These are phyloP conservation scores for Furcasterigmium sp. DNA, from an alignment of 2,329 filamentous ascomycete genomes.

Conservation along the genomic window DNA sequence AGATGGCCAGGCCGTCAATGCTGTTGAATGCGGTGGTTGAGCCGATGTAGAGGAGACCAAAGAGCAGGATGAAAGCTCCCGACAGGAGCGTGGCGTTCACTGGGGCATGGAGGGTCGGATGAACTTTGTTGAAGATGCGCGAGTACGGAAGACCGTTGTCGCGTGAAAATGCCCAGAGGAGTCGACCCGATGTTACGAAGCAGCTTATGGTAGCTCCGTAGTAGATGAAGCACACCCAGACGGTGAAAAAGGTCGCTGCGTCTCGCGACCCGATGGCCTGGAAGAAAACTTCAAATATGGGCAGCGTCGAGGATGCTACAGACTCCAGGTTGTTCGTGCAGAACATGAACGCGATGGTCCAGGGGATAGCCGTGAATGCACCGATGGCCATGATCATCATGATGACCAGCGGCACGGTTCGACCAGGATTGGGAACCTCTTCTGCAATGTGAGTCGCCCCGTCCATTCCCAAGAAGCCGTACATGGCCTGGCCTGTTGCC, in stretches of 20 bases:
- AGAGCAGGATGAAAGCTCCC: not conserved
- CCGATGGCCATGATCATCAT: constrained; percentile 24
- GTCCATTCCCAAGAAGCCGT: too few species aligned
- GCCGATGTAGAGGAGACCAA: constrained; percentile 5
- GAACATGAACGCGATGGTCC: constrained; percentile 22
- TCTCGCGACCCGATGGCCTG: constrained; percentile 3
- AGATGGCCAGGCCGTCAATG: not conserved
- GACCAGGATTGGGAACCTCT: constrained; percentile 23
- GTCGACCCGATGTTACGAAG: not conserved
- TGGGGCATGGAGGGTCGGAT: constrained; percentile 1
- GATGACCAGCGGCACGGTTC: constrained; percentile 24
- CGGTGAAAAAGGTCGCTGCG: too few species aligned
- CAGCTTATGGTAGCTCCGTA: constrained; percentile 1
- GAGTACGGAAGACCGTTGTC: constrained; percentile 4
- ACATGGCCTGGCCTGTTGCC: too few species aligned
- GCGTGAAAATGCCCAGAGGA: constrained; percentile 8
- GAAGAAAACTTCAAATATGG: constrained; percentile 7
- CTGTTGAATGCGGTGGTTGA: constrained; percentile 9
- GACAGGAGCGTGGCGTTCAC: constrained; percentile 6
- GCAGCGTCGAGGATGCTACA: not conserved
- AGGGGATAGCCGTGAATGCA: constrained; percentile 23
- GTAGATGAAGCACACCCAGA: too few species aligned
- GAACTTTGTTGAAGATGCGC: not conserved
- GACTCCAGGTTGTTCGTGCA: constrained; percentile 15
- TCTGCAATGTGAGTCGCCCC: constrained; percentile 30